These are phyloP conservation scores for Warburgia ugandensis DNA, from an alignment of 164 flowering plant species.

Conservation along the genomic window DNA sequence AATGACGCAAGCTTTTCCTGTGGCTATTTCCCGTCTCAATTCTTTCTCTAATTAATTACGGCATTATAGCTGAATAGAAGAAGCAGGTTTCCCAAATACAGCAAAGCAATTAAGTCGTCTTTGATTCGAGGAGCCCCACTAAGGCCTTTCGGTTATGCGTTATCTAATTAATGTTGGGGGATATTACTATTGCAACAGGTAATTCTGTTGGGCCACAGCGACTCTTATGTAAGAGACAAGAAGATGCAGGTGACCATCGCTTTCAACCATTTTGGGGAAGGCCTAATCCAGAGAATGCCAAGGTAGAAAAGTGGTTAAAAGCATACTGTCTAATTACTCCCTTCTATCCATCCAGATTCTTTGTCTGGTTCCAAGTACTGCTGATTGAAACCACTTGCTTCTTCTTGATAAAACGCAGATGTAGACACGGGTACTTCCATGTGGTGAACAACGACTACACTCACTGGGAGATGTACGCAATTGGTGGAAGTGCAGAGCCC, in stretches of 20 bases:
- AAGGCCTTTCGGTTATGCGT: background rate
- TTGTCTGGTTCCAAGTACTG: too few species aligned
- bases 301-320: constrained; percentile 37
- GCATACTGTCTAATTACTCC: background rate
- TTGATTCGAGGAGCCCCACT: too few species aligned
- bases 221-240: constrained; percentile 73
- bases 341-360: background rate
- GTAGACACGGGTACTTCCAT: constrained; percentile 90
- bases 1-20: too few species aligned
- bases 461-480: constrained; percentile 97
- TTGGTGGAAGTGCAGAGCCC: constrained; percentile 87
- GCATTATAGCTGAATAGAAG: too few species aligned
- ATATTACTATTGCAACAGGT: constrained; percentile 35
- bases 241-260: constrained; percentile 97
- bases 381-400: too few species aligned
- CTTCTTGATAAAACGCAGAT: constrained; percentile 43
- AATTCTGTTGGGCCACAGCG: constrained; percentile 93
- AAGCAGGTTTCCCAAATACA: too few species aligned
- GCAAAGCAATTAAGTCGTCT: too few species aligned
- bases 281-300: constrained; percentile 98
- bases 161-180: background rate
- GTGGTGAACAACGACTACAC: constrained; percentile 96
- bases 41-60: too few species aligned
- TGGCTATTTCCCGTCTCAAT: too few species aligned
- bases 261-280: constrained; percentile 91